These are phyloP conservation scores for Pistacia atlantica DNA, from an alignment of 345 rosid genomes.

Conservation along the genomic window DNA sequence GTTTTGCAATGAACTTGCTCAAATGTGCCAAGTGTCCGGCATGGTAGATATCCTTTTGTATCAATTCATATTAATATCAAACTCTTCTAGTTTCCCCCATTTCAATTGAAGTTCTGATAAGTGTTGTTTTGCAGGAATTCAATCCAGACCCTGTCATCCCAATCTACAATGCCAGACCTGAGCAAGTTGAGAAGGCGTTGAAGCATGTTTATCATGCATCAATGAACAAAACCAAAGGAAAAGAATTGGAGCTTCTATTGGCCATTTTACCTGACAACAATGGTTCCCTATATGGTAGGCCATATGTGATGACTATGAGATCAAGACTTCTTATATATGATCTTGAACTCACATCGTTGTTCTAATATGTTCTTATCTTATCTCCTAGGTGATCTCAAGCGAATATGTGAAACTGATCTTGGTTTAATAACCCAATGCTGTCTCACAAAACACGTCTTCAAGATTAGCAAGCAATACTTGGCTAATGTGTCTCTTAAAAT, in stretches of 20 bases:
- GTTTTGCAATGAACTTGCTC: slow-evolving; percentile 90
- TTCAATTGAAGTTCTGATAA: background rate
- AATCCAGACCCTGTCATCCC: slow-evolving; percentile 92
- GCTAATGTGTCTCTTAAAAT: slow-evolving; percentile 96
- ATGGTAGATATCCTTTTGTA: slow-evolving; percentile 55
- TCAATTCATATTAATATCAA: background rate
- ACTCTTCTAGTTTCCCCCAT: background rate
- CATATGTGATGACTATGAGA: background rate
- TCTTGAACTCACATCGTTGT: background rate
- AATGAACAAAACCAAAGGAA: slow-evolving; percentile 86
- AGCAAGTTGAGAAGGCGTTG: slow-evolving; percentile 96
- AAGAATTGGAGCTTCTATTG: slow-evolving; percentile 91
- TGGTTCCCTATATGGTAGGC: slow-evolving; percentile 89
- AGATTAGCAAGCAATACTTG: slow-evolving; percentile 94
- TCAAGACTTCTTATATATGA: background rate
- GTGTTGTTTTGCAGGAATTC: slow-evolving; percentile 62
- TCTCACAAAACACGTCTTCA: slow-evolving; percentile 94
- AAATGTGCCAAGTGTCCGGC: slow-evolving; percentile 99
- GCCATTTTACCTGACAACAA: slow-evolving; percentile 96
- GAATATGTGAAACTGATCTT: slow-evolving; percentile 98
- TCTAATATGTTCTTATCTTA: slow-evolving; percentile 7
- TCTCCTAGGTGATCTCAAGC: slow-evolving; percentile 83
- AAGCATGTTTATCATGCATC: slow-evolving; percentile 85
- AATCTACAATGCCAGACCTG: slow-evolving; percentile 86
- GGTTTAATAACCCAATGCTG: slow-evolving; percentile 97